Evolutionary conservation across 2,329 filamentous ascomycete genomes (phyloP), one percentile per base, ranked within the genome.

Genomic region (Sarocladiaceae sp.): DNA sequence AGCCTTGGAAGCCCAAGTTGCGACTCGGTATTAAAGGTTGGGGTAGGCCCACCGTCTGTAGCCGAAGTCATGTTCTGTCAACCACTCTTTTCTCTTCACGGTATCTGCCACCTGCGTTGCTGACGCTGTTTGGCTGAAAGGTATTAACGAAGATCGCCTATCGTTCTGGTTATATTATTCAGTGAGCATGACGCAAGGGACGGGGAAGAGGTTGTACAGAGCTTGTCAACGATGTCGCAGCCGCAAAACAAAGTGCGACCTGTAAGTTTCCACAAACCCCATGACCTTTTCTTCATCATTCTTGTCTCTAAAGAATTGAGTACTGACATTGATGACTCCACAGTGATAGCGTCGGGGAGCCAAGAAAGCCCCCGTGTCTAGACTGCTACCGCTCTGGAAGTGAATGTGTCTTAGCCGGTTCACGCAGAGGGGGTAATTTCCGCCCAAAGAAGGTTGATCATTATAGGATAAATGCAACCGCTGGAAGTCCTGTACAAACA

Each of bases 231-330:
- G 44, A 21, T 50, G 48, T 27, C 48, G 48, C 16, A 43, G 24
- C 26, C 44, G 48, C 16, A 50, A 50, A 34, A 50, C 48, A 2
- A 50, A 41, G 34, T 50, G 48, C 34, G 42, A 50, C 20, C 47
- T 50, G 48, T 48, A 47, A 45, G 42, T 16, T 15, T 2, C 23
- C 21, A 26, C 21, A 13, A 6, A n/a, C 5, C 39, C 9, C 9
- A 40, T 11, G 5, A 15, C 24, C 19, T 2, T 9, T 19, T 10
- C 18, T 13, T 19, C 26, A 24, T 10, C 16, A 16, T 11, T 1
- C 16, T 20, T 27, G 27, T 18, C 20, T 13, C 27, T 21, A 15
- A 23, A 20, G 11, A 6, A 46, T 6, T 5, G 7, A 9, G 5
- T 2, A 19, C 23, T 34, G 34, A 29, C 15, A 15, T 15, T 29